phyloP scores from a whole-genome alignment of 306 rosid genomes.

The Vachellia collinsii region DNA sequence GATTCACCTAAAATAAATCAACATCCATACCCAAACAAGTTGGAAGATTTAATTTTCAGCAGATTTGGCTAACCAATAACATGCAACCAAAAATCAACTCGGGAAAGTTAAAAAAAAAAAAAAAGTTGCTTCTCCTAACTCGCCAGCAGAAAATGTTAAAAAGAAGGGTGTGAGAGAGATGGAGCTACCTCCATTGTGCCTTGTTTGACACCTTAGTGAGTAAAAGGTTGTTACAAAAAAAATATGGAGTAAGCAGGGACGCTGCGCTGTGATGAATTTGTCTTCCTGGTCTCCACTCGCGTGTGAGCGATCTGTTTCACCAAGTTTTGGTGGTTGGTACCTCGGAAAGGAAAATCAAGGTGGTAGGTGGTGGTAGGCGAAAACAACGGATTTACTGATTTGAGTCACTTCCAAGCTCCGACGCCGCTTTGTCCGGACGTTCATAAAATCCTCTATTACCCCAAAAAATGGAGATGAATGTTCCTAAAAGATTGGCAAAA shows the following conservation, averaged over 20 bases:
- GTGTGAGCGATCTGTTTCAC: not conserved
- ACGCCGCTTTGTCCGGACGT: not conserved
- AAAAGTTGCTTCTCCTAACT: not conserved
- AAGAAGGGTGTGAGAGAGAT: not conserved
- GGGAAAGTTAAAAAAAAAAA: not conserved
- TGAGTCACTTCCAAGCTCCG: not conserved
- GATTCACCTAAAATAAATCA: not conserved
- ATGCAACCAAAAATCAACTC: not conserved
- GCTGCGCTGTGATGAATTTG: not conserved
- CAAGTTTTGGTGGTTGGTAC: not conserved
- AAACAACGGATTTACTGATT: not conserved
- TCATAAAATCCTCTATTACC: not conserved
- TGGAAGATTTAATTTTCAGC: not conserved
- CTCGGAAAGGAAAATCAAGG: not conserved
- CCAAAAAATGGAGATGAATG: not conserved
- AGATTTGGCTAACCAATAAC: not conserved
- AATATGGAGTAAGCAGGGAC: not conserved
- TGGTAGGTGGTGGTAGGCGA: not conserved
- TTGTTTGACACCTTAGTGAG: not conserved
- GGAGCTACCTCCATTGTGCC: slow-evolving; percentile 12
- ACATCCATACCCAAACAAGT: not conserved
- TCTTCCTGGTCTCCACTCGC: not conserved
- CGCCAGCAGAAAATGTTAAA: not conserved
- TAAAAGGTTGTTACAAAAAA: not conserved
- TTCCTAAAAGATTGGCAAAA: no score